Evolutionary conservation across 257 asterid species (phyloP).

Genomic region (Nicotiana obtusifolia): DNA sequence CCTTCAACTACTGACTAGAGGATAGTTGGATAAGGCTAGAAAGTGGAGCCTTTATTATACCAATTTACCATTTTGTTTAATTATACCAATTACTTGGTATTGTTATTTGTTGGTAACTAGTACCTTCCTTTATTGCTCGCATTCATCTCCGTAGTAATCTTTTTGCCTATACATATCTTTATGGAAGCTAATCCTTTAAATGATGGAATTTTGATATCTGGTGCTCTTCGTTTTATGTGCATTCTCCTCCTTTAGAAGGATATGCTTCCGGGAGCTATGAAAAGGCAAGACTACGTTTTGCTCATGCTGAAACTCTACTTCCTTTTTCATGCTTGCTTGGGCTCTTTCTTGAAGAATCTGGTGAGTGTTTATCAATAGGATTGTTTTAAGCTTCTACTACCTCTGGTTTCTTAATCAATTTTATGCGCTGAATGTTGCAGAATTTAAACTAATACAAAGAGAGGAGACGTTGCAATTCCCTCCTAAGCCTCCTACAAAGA

Average conservation of each 20-base stretch:
- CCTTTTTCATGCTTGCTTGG: constrained; percentile 99
- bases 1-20: background rate
- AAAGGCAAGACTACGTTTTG: constrained; percentile 82
- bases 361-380: constrained; percentile 34
- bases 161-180: background rate
- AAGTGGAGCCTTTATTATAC: background rate
- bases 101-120: background rate
- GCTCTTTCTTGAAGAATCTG: constrained; percentile 76
- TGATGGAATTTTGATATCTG: background rate
- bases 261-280: constrained; percentile 66
- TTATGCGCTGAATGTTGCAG: constrained; percentile 32
- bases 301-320: constrained; percentile 96
- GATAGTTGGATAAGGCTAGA: background rate
- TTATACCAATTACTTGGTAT: background rate
- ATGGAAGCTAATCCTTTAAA: background rate
- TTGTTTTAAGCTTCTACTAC: background rate
- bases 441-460: constrained; percentile 56
- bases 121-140: background rate
- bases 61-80: background rate
- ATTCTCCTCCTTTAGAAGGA: constrained; percentile 23
- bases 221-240: background rate
- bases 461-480: constrained; percentile 73
- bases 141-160: background rate
- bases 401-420: constrained; percentile 8
- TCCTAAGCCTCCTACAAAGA: constrained; percentile 77